Evolutionary conservation across 2,329 filamentous ascomycete genomes (phyloP).

Genomic region (Apiospora arundinis): DNA sequence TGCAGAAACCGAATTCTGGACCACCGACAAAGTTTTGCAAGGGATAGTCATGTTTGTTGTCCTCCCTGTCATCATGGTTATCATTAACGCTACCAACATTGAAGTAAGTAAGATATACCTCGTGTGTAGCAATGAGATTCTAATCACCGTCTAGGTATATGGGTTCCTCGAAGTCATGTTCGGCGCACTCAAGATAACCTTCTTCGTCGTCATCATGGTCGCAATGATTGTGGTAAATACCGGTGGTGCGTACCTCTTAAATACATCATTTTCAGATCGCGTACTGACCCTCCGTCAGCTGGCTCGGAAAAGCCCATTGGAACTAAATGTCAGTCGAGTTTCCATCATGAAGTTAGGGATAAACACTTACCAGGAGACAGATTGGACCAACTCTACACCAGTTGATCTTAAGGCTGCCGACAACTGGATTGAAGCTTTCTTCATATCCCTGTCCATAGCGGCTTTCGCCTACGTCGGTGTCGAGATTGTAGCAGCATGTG

Average conservation of each 20-base stretch:
- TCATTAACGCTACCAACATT: conserved; percentile 25
- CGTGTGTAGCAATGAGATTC: background rate
- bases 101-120: conserved; percentile 28
- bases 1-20: conserved; percentile 3
- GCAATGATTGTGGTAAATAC: conserved; percentile 32
- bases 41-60: background rate
- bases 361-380: conserved; percentile 22
- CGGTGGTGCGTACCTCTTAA: background rate
- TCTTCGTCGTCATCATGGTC: conserved; percentile 33
- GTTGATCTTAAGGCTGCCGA: conserved; percentile 33
- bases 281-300: background rate
- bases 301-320: background rate
- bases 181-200: conserved; percentile 35
- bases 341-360: background rate
- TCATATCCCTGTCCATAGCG: conserved; percentile 39
- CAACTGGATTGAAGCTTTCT: conserved; percentile 34
- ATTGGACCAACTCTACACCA: conserved; percentile 27
- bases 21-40: background rate
- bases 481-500: conserved; percentile 41
- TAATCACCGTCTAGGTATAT: conserved; percentile 32
- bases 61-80: background rate
- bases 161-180: conserved; percentile 37
- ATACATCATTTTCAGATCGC: background rate
- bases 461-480: conserved; percentile 43
- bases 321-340: background rate